Percentiles rank a stretch among this genome's conserved stretches.
These are phyloP conservation scores for Calonectria pseudoturangicola DNA, from an alignment of 2,329 filamentous ascomycete species.

Conservation along the genomic window DNA sequence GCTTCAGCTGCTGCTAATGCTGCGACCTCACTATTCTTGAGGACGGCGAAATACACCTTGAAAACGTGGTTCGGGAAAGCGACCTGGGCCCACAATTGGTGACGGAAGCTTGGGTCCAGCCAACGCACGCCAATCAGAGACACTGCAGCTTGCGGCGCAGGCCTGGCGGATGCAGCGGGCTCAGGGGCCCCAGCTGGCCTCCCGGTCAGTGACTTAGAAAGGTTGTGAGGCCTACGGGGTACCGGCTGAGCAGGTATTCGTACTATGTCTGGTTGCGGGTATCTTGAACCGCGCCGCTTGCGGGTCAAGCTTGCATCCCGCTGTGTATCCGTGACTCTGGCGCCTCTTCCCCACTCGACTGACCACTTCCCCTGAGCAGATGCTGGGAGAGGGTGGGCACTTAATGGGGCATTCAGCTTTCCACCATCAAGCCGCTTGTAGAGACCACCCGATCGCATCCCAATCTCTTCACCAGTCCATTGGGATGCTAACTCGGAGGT, in stretches of 20 bases:
- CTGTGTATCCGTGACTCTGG: slow-evolving; percentile 40
- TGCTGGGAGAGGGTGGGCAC: slow-evolving; percentile 30
- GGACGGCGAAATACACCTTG: slow-evolving; percentile 2
- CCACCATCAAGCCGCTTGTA: slow-evolving; percentile 16
- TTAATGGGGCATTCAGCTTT: slow-evolving; percentile 31
- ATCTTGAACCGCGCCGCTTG: slow-evolving; percentile 34
- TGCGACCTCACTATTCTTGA: slow-evolving; percentile 3
- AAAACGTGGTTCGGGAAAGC: slow-evolving; percentile 40
- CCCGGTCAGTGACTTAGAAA: slow-evolving; percentile 8
- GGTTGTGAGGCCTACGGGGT: slow-evolving; percentile 7
- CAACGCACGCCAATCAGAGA: slow-evolving; percentile 24
- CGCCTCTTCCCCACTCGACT: slow-evolving; percentile 13
- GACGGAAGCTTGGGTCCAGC: slow-evolving; percentile 29
- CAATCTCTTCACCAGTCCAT: slow-evolving; percentile 2
- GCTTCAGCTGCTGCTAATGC: background rate
- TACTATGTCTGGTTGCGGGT: slow-evolving; percentile 17
- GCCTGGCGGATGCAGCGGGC: slow-evolving; percentile 34
- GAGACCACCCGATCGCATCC: slow-evolving; percentile 9
- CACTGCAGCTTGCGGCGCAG: slow-evolving; percentile 3
- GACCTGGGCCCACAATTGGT: slow-evolving; percentile 38
- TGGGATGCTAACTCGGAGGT: slow-evolving; percentile 2
- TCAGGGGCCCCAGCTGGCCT: slow-evolving; percentile 24
- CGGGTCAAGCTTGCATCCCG: slow-evolving; percentile 29
- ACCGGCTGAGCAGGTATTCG: slow-evolving; percentile 6
- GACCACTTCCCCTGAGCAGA: slow-evolving; percentile 32